Conservation (phyloP, 1,284 basidiomycete species). For the Ceratobasidium sp. region DNA sequence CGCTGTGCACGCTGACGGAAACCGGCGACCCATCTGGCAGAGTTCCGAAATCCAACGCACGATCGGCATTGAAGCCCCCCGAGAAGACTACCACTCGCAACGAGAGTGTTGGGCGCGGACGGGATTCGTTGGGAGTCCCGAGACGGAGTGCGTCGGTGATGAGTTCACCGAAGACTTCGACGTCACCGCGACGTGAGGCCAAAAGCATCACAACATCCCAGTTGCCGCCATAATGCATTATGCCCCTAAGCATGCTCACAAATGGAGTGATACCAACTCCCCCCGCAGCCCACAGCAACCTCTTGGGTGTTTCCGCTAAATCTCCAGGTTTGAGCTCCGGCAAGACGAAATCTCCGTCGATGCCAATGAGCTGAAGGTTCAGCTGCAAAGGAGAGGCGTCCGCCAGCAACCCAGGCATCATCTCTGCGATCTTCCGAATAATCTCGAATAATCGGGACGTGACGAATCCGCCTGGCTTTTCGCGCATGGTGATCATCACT, state of each 20-base stretch:
- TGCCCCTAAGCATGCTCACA: conserved; percentile 63
- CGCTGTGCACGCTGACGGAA: conserved; percentile 8
- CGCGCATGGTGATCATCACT: conserved; percentile 66
- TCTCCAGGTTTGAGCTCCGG: conserved; percentile 33
- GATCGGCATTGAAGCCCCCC: conserved; percentile 1
- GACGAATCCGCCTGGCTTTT: conserved; percentile 66
- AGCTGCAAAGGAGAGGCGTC: conserved; percentile 58
- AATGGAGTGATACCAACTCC: conserved; percentile 74
- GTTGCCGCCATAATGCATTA: conserved; percentile 46
- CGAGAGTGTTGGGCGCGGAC: conserved; percentile 22
- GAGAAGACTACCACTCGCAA: conserved; percentile 22
- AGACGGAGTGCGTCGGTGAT: conserved; percentile 54
- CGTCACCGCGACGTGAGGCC: conserved; percentile 63
- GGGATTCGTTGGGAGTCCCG: conserved; percentile 12
- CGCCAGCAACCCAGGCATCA: conserved; percentile 59
- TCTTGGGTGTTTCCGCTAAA: conserved; percentile 1
- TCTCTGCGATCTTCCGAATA: conserved; percentile 58
- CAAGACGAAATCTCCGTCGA: conserved; percentile 60
- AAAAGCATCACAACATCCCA: conserved; percentile 64
- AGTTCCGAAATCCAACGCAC: conserved; percentile 11
- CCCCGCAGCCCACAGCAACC: conserved; percentile 67
- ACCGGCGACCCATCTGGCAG: conserved; percentile 21
- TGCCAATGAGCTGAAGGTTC: conserved; percentile 57
- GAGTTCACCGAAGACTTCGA: conserved; percentile 62
- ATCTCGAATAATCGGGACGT: conserved; percentile 68